Base-by-base conservation (phyloP, 2,329 filamentous ascomycete genomes). In the Chrysosporium keratinophilum region DNA sequence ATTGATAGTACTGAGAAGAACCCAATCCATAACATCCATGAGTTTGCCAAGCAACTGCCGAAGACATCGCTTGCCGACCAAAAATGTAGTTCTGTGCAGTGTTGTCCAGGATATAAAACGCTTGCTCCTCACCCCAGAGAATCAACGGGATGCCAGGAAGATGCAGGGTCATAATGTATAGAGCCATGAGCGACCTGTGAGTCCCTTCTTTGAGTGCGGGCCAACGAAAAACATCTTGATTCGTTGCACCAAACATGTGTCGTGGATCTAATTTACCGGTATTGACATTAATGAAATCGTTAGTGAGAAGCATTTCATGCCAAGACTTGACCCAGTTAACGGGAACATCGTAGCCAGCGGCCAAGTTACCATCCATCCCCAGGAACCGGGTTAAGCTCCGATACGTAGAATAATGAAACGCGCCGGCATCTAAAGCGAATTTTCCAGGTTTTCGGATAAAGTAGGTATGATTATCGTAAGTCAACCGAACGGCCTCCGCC, bases 161-260 rank as follows among this genome's bases (percentile, higher is more conserved):
- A 45, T 80, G 69, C 49, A 83, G 62, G 0, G 79, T 80, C 1
- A 78, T 79, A 43, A 84, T 73, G 60, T 80, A 83, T 14, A 78
- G 69, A 4, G 74, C 81, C 3, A 83, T 65, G 5, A 83, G 67
- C 62, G 80, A 76, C 43, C 78, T 73, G 60, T 82, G 71, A 0
- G 77, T 77, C 3, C 81, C 81, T 54, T 79, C 74, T 37, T 71
- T 69, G 20, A 84, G 69, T 9, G 78, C 74, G 7, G 80, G 80
- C 81, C 81, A 84, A 35, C 80, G 74, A 60, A 84, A 80, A 6
- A 84, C 79, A 62, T 84, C 81, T 66, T 84, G 81, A 61, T 84
- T 84, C 5, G 80, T 81, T 1, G 77, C 75, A 47, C 81, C 81
- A 61, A 78, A 83, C 74, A 84, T 76, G 62, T 84, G 81, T 1